Conservation (phyloP, 179 eudicot species). For the Actinidia arguta region DNA sequence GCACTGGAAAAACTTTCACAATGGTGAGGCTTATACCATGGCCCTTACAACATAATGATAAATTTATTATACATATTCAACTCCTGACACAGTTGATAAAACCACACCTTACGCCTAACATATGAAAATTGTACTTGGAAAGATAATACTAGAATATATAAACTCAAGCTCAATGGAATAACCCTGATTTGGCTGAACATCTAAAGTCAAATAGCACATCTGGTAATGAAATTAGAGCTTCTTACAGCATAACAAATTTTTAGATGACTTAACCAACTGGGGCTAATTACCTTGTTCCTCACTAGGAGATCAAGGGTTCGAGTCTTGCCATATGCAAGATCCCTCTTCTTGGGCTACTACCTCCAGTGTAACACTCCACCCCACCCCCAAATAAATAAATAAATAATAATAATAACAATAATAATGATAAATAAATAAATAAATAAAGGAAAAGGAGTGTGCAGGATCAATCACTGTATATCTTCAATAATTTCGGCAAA, state of each 20-base stretch:
- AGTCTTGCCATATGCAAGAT: neutral
- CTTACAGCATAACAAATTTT: neutral
- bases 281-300: neutral
- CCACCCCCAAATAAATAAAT: no score
- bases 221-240: no score
- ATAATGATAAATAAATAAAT: no score
- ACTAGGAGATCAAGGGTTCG: neutral
- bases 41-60: neutral
- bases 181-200: no score
- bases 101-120: neutral
- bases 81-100: neutral
- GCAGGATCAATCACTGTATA: no score
- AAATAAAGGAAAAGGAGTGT: no score
- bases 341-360: no score
- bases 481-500: no score
- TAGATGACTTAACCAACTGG: neutral
- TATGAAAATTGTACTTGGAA: neutral
- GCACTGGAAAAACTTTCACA: slow-evolving; percentile 73
- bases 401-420: no score
- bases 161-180: no score
- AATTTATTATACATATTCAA: neutral
- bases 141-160: neutral
- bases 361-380: no score
- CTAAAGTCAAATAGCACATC: no score
- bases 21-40: slow-evolving; percentile 43